Conservation (phyloP, 345 rosid species). For the Lepidium aucheri region DNA sequence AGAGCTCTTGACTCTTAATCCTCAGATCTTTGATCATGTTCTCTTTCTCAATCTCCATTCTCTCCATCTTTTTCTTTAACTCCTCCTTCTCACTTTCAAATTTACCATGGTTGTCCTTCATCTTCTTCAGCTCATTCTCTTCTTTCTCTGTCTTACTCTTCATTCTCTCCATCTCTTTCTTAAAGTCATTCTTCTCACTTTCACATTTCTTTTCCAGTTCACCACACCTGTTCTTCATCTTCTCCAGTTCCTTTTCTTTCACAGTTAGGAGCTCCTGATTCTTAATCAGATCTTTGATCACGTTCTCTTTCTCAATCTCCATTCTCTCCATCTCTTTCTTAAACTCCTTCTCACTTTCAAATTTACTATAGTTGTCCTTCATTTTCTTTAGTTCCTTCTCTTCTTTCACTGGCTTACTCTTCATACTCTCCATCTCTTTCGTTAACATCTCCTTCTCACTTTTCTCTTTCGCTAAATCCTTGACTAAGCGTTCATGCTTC, state of each 20-base stretch:
- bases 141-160: too few relatives aligned
- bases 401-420: too few relatives aligned
- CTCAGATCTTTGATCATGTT: not conserved
- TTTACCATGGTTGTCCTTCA: too few relatives aligned
- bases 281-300: not conserved
- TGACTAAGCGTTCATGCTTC: not conserved
- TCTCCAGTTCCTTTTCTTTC: not conserved
- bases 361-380: too few relatives aligned
- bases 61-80: not conserved
- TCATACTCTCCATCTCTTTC: too few relatives aligned
- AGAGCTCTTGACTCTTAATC: not conserved
- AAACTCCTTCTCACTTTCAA: not conserved
- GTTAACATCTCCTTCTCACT: not conserved
- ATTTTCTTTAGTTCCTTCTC: too few relatives aligned
- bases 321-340: not conserved
- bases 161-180: constrained; percentile 4
- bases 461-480: constrained; percentile 13
- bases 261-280: not conserved
- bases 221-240: not conserved
- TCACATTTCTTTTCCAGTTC: not conserved
- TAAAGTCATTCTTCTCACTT: not conserved
- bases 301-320: not conserved
- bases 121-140: too few relatives aligned
- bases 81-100: not conserved
- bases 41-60: not conserved